Evolutionary conservation across 2,329 filamentous ascomycete genomes (phyloP).

Genomic region (Apiospora saccharicola): DNA sequence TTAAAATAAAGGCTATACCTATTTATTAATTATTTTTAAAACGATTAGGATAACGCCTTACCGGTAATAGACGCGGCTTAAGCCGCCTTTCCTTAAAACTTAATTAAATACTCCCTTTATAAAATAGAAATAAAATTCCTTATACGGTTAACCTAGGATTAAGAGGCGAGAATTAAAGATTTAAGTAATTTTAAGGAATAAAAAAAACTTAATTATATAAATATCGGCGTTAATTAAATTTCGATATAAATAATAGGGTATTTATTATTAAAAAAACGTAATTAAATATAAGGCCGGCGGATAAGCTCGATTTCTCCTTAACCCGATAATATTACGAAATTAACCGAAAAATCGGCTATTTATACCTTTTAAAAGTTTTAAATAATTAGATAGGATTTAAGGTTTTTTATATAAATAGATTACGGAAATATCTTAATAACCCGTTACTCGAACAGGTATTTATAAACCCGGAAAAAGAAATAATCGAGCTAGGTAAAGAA

Average conservation of each 20-base stretch:
- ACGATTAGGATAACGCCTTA: not conserved
- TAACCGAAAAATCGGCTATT: not conserved
- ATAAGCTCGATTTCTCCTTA: not conserved
- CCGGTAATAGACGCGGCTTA: not conserved
- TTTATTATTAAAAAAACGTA: conserved; percentile 1
- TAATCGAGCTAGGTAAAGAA: no score
- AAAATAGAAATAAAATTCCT: not conserved
- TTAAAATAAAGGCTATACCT: not conserved
- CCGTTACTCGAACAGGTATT: not conserved
- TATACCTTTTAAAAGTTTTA: not conserved
- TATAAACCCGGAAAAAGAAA: not conserved
- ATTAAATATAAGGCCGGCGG: not conserved
- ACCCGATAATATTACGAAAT: not conserved
- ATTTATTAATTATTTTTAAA: not conserved
- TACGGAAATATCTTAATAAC: not conserved
- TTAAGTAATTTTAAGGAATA: not conserved
- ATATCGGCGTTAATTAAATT: not conserved
- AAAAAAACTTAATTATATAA: not conserved
- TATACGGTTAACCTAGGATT: not conserved
- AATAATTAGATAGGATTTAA: not conserved
- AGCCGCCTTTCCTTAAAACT: not conserved
- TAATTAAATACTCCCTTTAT: not conserved
- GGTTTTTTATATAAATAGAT: no score
- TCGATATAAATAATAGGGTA: not conserved
- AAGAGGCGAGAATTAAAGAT: not conserved